phyloP scores from a whole-genome alignment of 257 asterid genomes.

The Jaltomata sinuosa region DNA sequence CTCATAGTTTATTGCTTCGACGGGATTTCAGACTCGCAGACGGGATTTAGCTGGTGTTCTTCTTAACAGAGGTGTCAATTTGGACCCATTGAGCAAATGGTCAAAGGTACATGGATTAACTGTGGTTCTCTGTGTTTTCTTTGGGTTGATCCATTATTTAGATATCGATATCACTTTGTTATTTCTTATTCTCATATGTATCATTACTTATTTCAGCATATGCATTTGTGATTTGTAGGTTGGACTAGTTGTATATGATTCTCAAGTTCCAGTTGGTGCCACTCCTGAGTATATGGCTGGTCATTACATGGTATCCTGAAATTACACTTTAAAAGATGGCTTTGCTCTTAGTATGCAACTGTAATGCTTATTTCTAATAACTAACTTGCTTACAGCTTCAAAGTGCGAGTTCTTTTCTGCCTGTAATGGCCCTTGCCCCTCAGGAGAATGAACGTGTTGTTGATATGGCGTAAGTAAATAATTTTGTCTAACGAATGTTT shows the following conservation, averaged over 20 bases:
- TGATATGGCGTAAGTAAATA: conserved; percentile 83
- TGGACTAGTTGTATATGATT: conserved; percentile 89
- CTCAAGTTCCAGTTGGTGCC: conserved; percentile 97
- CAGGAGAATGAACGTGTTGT: conserved; percentile 88
- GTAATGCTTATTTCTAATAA: conserved; percentile 16
- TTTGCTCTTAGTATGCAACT: not conserved
- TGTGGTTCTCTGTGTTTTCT: conserved; percentile 1
- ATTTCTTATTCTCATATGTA: not conserved
- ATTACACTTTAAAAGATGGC: not conserved
- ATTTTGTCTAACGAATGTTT: not conserved
- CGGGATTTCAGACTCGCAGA: conserved; percentile 62
- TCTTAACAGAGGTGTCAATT: conserved; percentile 90
- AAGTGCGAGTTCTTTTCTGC: conserved; percentile 91
- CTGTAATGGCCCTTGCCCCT: conserved; percentile 98
- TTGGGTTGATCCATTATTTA: not conserved
- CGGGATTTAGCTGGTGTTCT: conserved; percentile 96
- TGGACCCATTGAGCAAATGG: conserved; percentile 96
- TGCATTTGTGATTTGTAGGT: conserved; percentile 32
- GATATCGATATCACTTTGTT: not conserved
- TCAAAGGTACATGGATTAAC: conserved; percentile 51
- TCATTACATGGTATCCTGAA: conserved; percentile 69
- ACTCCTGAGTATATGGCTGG: conserved; percentile 99
- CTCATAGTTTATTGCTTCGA: not conserved
- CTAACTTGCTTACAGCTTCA: conserved; percentile 52
- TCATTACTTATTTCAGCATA: not conserved